Conservation (phyloP, 2,329 filamentous ascomycete genomes). For the Cercospora sesami region DNA sequence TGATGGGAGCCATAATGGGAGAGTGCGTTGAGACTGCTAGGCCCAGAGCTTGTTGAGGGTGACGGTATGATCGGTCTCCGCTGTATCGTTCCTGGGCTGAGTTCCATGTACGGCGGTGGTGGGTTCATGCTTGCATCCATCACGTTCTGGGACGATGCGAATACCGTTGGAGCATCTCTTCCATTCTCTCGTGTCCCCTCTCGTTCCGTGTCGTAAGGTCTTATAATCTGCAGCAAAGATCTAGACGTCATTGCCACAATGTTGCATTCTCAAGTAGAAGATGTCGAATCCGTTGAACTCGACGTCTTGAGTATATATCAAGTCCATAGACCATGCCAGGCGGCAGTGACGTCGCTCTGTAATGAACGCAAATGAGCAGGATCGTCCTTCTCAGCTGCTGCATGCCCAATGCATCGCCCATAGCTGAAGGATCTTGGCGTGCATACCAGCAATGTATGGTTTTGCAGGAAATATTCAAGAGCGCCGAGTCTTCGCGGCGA, state of each 20-base stretch:
- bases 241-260: neutral
- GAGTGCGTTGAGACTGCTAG: neutral
- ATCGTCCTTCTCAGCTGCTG: neutral
- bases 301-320: neutral
- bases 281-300: neutral
- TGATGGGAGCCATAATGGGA: neutral
- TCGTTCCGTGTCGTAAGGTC: neutral
- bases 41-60: neutral
- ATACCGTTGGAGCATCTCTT: neutral
- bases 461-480: neutral
- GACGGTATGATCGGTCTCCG: neutral
- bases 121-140: neutral
- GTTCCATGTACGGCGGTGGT: neutral
- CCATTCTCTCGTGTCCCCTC: neutral
- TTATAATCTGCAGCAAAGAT: neutral
- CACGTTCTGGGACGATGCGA: neutral
- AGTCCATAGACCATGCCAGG: no score
- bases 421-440: neutral
- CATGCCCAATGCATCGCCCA: neutral
- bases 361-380: neutral
- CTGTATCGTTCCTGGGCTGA: neutral
- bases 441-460: neutral
- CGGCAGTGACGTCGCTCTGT: neutral
- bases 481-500: neutral
- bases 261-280: neutral